phyloP scores from a whole-genome alignment of 345 rosid genomes.

The Syzygium aromaticum region DNA sequence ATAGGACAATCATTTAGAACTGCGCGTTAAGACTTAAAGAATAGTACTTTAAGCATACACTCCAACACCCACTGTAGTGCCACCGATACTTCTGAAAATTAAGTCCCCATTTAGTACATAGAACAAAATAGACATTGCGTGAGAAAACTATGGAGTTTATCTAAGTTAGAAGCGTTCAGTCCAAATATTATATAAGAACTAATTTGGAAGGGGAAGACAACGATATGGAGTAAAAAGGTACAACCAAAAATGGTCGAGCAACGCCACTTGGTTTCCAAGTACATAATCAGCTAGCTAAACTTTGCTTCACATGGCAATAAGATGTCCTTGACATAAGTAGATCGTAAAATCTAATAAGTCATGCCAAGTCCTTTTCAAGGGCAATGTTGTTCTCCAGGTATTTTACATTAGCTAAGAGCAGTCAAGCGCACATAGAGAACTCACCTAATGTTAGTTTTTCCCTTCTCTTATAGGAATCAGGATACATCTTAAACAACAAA shows the following conservation, averaged over 20 bases:
- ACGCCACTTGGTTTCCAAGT: background rate
- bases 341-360: background rate
- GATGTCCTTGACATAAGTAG: background rate
- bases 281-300: background rate
- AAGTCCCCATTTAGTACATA: background rate
- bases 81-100: background rate
- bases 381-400: background rate
- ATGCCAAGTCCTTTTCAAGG: background rate
- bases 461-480: constrained; percentile 42
- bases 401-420: background rate
- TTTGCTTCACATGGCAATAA: background rate
- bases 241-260: background rate
- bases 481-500: constrained; percentile 59
- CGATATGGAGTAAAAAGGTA: background rate
- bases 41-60: background rate
- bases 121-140: background rate
- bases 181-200: background rate
- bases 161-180: background rate
- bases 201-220: background rate
- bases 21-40: background rate
- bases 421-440: background rate
- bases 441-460: constrained; percentile 47
- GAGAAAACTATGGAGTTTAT: background rate
- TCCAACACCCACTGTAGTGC: background rate
- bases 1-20: background rate